Conservation (phyloP, 2,329 filamentous ascomycete genomes). For the Aspergillus floridensis region DNA sequence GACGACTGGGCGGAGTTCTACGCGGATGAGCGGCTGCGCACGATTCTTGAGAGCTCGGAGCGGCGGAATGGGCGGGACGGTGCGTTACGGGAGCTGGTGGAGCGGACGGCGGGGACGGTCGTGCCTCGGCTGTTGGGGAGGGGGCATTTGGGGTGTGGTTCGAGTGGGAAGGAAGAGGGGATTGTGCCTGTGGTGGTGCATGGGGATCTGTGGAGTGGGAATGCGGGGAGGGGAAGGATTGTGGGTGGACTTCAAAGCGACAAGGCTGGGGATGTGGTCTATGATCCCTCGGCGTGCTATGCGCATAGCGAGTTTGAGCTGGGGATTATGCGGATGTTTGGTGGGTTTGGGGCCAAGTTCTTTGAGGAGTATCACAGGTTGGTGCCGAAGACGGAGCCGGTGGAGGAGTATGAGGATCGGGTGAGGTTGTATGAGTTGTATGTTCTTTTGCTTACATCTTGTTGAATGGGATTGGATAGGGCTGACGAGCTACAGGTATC, state of each 20-base stretch:
- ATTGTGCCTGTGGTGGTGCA: constrained; percentile 80
- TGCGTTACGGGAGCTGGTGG: constrained; percentile 62
- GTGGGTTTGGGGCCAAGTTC: constrained; percentile 72
- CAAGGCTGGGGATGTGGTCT: constrained; percentile 69
- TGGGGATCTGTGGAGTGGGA: constrained; percentile 92
- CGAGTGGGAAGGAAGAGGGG: too few species aligned
- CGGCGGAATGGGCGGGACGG: constrained; percentile 62
- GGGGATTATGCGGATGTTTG: constrained; percentile 96
- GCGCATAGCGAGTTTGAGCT: constrained; percentile 87
- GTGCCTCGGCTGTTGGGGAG: constrained; percentile 76
- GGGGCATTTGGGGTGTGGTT: constrained; percentile 58
- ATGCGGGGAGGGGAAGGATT: constrained; percentile 67
- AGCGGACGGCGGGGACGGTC: constrained; percentile 61
- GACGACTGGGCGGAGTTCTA: constrained; percentile 83
- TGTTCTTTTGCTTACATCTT: constrained; percentile 39
- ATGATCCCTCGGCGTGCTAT: constrained; percentile 77
- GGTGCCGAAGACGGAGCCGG: constrained; percentile 76
- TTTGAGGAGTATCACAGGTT: constrained; percentile 73
- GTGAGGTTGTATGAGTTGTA: constrained; percentile 77
- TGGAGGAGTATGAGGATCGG: constrained; percentile 80
- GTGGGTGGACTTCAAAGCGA: constrained; percentile 37
- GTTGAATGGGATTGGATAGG: background rate
- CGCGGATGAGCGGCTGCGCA: constrained; percentile 68
- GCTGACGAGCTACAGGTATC: constrained; percentile 59
- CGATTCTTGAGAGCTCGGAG: constrained; percentile 60